These are phyloP conservation scores for Eutrema yunnanense DNA, from an alignment of 345 rosid genomes.

Conservation along the genomic window DNA sequence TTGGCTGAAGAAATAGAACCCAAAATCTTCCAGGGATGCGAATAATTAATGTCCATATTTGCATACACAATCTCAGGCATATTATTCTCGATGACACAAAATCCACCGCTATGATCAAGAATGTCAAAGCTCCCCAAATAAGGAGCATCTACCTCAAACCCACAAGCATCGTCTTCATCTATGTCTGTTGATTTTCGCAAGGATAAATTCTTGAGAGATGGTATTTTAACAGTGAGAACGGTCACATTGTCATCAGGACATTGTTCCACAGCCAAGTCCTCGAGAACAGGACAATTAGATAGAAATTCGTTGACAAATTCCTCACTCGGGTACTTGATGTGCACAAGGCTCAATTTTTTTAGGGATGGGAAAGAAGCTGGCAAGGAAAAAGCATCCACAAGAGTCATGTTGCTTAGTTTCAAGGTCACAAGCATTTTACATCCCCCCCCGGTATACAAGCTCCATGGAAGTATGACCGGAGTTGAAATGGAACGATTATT, in stretches of 20 bases:
- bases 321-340: background rate
- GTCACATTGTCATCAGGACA: background rate
- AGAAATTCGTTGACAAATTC: background rate
- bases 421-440: background rate
- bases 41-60: background rate
- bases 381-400: background rate
- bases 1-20: background rate
- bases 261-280: background rate
- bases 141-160: background rate
- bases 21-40: background rate
- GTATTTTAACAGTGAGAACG: background rate
- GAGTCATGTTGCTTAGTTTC: background rate
- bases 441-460: background rate
- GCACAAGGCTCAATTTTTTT: background rate
- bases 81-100: background rate
- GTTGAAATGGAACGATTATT: background rate
- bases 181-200: background rate
- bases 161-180: background rate
- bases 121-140: background rate
- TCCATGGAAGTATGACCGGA: background rate
- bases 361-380: background rate
- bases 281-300: background rate
- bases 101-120: background rate
- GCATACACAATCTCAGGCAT: background rate
- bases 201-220: background rate